Base-by-base conservation (phyloP, 2,329 filamentous ascomycete genomes). In the Diplocarpon rosae region DNA sequence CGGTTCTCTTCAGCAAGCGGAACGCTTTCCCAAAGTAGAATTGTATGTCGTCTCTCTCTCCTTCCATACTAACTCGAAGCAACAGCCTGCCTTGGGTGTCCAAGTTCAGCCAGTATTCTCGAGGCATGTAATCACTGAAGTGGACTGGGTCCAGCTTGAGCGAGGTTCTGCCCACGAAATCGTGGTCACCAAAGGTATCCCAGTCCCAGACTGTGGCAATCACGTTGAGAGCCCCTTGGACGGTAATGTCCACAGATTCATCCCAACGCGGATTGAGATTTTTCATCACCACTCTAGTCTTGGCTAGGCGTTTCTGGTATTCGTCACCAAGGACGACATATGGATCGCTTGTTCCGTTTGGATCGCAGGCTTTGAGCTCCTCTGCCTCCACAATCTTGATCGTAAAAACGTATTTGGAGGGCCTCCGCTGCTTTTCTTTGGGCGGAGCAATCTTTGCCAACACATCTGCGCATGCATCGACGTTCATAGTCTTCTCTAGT, bases 21-120 rank as follows among this genome's bases (percentile, higher is more conserved):
- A 98, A 98, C 20, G 92, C 85, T 66, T 95, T 96, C 56, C 89
- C 92, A 64, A 96, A 96, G 60, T 95, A 90, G 64, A 98, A 98
- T 59, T 95, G 86, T 47, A 98, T 98, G 61, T 98, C 92, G 61
- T 98, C 92, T 51, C 92, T 78, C 66, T 98, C 92, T 41, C 92
- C 92, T 66, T 98, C 92, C 92, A 98, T 98, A 61, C 88, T 95
- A 42, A 98, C 88, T 51, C 90, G 78, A 42, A 98, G 76, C 46
- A 98, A 67, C 28, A 98, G 66, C 40, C 90, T 77, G 7, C 92
- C 92, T 63, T 98, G 92, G 0, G 90, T 95, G 62, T 98, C 92
- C 37, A 98, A 75, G 60, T 96, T 90, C 14, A 98, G 76, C 92
- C 92, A 98, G 63, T 95, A 96, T 63, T 98, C 92, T 51, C 89